Evolutionary conservation across 352 stramenopile genomes (phyloP).

Genomic region (Phytophthora hibernalis): DNA sequence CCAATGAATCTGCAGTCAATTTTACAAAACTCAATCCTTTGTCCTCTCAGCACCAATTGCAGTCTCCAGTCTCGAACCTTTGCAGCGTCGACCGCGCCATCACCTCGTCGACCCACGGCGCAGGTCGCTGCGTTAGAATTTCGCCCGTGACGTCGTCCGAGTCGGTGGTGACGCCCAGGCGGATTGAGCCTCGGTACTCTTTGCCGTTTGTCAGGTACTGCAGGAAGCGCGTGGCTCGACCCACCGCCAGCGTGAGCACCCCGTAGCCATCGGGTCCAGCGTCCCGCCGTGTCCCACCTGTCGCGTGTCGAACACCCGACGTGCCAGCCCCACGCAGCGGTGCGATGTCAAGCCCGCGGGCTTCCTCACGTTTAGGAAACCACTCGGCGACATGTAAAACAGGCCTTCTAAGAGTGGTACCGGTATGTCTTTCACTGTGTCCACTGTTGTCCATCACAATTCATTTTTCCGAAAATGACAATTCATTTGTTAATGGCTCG

Average conservation of each 20-base stretch:
- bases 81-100: constrained; percentile 47
- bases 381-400: constrained; percentile 4
- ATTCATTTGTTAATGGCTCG: too few relatives aligned
- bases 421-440: too few relatives aligned
- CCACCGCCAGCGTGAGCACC: constrained; percentile 83
- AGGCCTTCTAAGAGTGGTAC: too few relatives aligned
- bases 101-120: constrained; percentile 61
- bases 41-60: not conserved
- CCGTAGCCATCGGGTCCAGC: constrained; percentile 90
- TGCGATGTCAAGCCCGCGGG: constrained; percentile 80
- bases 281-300: constrained; percentile 85
- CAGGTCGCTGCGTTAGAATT: constrained; percentile 55
- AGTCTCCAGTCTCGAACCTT: constrained; percentile 33
- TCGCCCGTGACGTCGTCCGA: constrained; percentile 85
- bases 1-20: constrained; percentile 70
- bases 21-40: constrained; percentile 8
- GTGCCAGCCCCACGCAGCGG: constrained; percentile 71
- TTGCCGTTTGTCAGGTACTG: constrained; percentile 77
- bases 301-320: constrained; percentile 75
- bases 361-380: constrained; percentile 89
- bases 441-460: too few relatives aligned
- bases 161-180: constrained; percentile 80
- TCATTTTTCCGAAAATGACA: too few relatives aligned
- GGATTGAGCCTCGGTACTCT: constrained; percentile 77
- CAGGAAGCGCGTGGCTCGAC: constrained; percentile 85